Base-by-base conservation (phyloP, 768 basidiomycete genomes). In the Tylopilus cervinicoccineus region DNA sequence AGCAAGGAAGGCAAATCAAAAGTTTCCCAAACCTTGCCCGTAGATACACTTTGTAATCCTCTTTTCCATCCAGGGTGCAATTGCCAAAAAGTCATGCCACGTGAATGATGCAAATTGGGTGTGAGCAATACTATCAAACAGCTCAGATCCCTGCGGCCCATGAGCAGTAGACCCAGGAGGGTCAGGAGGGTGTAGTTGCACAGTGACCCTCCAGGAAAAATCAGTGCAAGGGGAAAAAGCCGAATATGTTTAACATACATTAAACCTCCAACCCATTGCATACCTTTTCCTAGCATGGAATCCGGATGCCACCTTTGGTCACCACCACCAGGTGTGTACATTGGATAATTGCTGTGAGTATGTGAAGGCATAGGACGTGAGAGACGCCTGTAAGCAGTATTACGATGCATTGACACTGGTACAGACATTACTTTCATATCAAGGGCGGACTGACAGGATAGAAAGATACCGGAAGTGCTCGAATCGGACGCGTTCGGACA, bases 41-140 rank as follows among this genome's bases (percentile, higher is more conserved):
- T 81, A 74, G 51, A 90, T 82, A 58, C 72, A 77, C 59, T 73
- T 81, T 26, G 80, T 76, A 48, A 88, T 74, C 47, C 71, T 72
- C 45, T 81, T 78, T 48, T 83, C 76, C 71, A 91, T 77, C 89
- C 89, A 91, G 4, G 87, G 89, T 32, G 88, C 85, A 48, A 90
- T 79, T 27, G 80, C 75, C 61, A 74, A 73, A 32, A 92, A 67
- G 62, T 91, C 89, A 17, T 70, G 68, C 80, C 81, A 84, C 0
- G 75, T 76, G 50, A 91, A 81, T 11, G 86, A 88, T 7, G 79
- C 79, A 61, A 83, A 90, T 41, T 83, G 84, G 16, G 70, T 71
- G 34, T 79, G 70, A 41, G 78, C 73, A 4, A 72, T 59, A 14
- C 74, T 77, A 19, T 69, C 59, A 22, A 79, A 67, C 11, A 79